These are phyloP conservation scores for Rhizopogon vesiculosus DNA, from an alignment of 768 basidiomycete genomes.

Conservation along the genomic window DNA sequence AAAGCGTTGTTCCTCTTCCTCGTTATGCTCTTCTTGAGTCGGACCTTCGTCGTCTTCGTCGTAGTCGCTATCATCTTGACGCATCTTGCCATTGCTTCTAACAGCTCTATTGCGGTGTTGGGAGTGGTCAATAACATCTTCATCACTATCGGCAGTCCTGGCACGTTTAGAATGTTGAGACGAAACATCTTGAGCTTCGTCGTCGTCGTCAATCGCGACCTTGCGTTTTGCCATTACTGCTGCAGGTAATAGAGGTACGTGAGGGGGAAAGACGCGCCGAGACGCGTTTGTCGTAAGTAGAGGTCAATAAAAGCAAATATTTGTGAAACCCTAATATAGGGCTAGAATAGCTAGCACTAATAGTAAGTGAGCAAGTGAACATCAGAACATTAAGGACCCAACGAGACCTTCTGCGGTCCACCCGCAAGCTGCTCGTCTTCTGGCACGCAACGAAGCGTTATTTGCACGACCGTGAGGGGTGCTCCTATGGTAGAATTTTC, in stretches of 20 bases:
- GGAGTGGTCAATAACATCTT: slow-evolving; percentile 15
- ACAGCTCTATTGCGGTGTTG: slow-evolving; percentile 23
- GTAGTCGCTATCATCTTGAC: slow-evolving; percentile 24
- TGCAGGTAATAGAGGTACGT: slow-evolving; percentile 1
- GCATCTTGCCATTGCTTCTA: slow-evolving; percentile 26
- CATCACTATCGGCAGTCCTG: slow-evolving; percentile 36
- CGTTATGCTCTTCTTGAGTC: slow-evolving; percentile 33
- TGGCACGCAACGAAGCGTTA: not conserved
- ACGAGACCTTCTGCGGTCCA: not conserved
- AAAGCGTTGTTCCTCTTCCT: slow-evolving; percentile 61
- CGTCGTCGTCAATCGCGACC: slow-evolving; percentile 38
- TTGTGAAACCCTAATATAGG: too few species aligned
- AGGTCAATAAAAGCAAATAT: slow-evolving; percentile 18
- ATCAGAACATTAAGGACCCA: not conserved
- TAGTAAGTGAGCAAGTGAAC: not conserved
- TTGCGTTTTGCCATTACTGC: slow-evolving; percentile 53
- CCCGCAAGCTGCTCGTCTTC: not conserved
- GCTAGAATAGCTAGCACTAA: too few species aligned
- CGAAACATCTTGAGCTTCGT: slow-evolving; percentile 22
- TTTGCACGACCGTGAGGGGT: not conserved
- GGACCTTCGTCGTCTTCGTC: slow-evolving; percentile 29
- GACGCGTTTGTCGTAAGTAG: slow-evolving; percentile 21
- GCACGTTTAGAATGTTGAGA: slow-evolving; percentile 41
- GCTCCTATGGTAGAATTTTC: not conserved
- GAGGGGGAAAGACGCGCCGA: slow-evolving; percentile 8